phyloP scores from a whole-genome alignment of 805 yeast species.

The Spathaspora boniae region DNA sequence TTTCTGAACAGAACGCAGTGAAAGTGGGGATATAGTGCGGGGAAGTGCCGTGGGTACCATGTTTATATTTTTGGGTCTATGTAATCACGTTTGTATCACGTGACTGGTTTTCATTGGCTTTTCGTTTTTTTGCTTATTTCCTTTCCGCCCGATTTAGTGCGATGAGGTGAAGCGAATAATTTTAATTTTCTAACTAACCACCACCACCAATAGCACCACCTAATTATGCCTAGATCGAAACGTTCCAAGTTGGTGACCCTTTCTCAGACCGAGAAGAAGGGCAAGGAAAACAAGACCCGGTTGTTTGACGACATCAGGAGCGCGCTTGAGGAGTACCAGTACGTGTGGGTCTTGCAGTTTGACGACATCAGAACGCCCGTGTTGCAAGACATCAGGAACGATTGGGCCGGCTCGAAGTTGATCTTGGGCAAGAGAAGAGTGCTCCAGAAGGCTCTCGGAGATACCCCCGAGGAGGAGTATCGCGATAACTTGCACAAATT shows the following conservation, averaged over 20 bases:
- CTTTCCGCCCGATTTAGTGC: no score
- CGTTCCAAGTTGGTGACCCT: slow-evolving; percentile 94
- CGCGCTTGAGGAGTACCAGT: slow-evolving; percentile 71
- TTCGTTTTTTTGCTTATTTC: no score
- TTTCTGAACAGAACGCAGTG: no score
- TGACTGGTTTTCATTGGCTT: no score
- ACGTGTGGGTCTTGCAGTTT: slow-evolving; percentile 80
- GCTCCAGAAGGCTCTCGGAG: slow-evolving; percentile 88
- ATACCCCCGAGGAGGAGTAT: slow-evolving; percentile 84
- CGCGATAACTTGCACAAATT: slow-evolving; percentile 60
- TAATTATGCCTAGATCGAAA: slow-evolving; percentile 88
- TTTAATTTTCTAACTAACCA: background rate
- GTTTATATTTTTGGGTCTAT: no score
- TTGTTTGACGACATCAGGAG: slow-evolving; percentile 88
- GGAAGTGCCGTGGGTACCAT: no score
- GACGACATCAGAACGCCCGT: slow-evolving; percentile 96
- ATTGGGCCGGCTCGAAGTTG: slow-evolving; percentile 89
- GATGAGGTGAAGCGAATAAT: no score
- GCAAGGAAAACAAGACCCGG: slow-evolving; percentile 85
- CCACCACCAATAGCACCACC: slow-evolving; percentile 3
- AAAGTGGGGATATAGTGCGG: no score
- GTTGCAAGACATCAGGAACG: slow-evolving; percentile 85
- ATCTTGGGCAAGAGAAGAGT: slow-evolving; percentile 92
- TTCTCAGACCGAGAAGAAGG: slow-evolving; percentile 95
- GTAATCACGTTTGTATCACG: no score